Evolutionary conservation across 2,329 filamentous ascomycete genomes (phyloP).

Genomic region (Colletotrichum liriopes): DNA sequence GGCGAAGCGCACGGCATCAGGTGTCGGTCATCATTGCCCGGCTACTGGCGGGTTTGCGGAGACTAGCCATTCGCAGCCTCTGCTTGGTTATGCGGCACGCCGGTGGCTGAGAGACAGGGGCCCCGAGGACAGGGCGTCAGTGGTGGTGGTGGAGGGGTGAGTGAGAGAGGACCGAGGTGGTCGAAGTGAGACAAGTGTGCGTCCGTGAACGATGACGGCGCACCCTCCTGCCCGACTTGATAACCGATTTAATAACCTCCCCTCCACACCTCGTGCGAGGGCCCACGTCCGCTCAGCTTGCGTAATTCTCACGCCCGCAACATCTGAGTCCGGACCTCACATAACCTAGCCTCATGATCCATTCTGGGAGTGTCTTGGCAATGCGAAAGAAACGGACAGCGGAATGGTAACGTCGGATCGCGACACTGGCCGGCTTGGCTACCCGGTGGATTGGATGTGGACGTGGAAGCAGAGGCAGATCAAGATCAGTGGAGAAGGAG

Average conservation of each 20-base stretch:
- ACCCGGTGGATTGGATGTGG: background rate
- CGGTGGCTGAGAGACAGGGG: background rate
- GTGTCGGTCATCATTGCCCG: background rate
- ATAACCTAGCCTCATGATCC: conserved; percentile 6
- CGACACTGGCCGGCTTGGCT: background rate
- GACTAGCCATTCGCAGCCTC: background rate
- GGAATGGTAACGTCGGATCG: background rate
- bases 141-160: conserved; percentile 5
- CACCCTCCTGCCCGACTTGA: conserved; percentile 1
- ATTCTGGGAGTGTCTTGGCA: background rate
- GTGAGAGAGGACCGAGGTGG: background rate
- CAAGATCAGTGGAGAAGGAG: background rate
- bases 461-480: background rate
- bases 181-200: conserved; percentile 27
- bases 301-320: background rate
- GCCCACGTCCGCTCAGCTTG: background rate
- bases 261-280: conserved; percentile 14
- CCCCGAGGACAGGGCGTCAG: conserved; percentile 2
- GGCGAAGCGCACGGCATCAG: background rate
- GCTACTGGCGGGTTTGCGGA: conserved; percentile 8
- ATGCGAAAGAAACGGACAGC: background rate
- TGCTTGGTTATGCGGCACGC: background rate
- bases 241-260: background rate
- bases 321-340: conserved; percentile 9
- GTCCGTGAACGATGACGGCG: conserved; percentile 21